Base-by-base conservation (phyloP, 345 rosid genomes). In the Euclidium syriacum region DNA sequence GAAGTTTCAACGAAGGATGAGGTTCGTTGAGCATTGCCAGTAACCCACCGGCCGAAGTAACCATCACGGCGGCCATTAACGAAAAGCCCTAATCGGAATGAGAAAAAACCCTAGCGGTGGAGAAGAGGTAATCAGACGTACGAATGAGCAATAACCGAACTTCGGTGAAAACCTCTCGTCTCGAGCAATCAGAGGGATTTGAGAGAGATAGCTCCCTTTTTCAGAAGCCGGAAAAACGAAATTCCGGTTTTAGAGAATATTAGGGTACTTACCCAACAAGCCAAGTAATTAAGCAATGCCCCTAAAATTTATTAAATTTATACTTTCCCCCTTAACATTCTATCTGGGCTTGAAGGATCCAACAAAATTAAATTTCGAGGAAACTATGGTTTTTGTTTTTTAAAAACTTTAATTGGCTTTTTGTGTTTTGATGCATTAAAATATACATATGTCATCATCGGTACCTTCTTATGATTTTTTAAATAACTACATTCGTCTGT, bases 1-100 rank as follows among this genome's bases (percentile, higher is more conserved):
- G 98, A 41, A 80, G 86, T 73, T 95, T 95, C 70, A 95, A 78
- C 6, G 49, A 73, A 4, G 97, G 96, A 62, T 90, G 95, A 35
- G 49, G 63, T 86, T 95, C 99, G 68, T 81, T 86, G 30, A 95
- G 90, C 99, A 95, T 95, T 65, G 99, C 97, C 17, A 95, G 83
- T 50, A 95, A 76, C 7, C 96, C 96, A 10, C 96, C 94, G 3
- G 94, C 96, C 2, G 97, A 86, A 81, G 94, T 95, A 58, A 88
- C 91, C 99, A 79, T 51, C 57, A 86, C 78, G 43, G 79, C 77
- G 24, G 95, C 85, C 88, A 75, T 72, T 71, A 52, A 32, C 4
- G 62, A 32, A 24, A 22, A 40, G 29, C 35, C 22, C 20, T 46
- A 56, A 20, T 47, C 43, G 43, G 27, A 38, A 61, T 14, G 8